Base-by-base conservation (phyloP, 106 monocot genomes). In the Dendrobium huoshanense region DNA sequence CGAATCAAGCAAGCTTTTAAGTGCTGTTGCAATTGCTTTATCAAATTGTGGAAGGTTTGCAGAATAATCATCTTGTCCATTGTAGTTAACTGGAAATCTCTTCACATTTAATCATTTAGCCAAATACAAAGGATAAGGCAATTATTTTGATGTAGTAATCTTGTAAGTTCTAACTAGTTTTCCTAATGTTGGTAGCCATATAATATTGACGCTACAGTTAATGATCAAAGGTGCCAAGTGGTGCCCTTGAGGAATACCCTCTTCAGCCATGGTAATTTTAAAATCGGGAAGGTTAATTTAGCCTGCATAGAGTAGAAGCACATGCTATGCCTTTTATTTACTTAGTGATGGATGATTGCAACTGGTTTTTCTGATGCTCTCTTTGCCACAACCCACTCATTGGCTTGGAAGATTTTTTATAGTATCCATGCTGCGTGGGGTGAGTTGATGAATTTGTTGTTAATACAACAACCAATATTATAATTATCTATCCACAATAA, bases 41-140 rank as follows among this genome's bases (percentile, higher is more conserved):
- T 92, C 98, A 86, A 98, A 95, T 82, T 98, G 98, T 86, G 89
- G 91, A 80, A 89, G 98, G 98, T 98, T 49, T 70, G 81, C 74
- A 43, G 15, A 15, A 74, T 70, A 37, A 37, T 70, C 20, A 43
- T 74, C 33, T 15, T 37, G 24, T 37, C 33, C 13, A 70, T 6
- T 61, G 4, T 22, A 22, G 5, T 70, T 20, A 67, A 70, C 70
- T 4, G 15, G 10, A 16, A 70, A 70, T 70, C 16, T 37, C 9
- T 64, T 7, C 37, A 13, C 7, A 37, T 37, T 37, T 70, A 31
- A 70, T 70, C 33, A 70, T 70, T 37, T 31, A 31, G 33, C 70
- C 13, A 31, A 22, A 13, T 70, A 37, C 10, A 25, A 67, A 67
- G 70, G 70, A 70, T 37, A 9, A 70, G 11, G 16, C 70, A 33